A percentile compares a stretch with the other conserved stretches of the same genome.
Conservation (phyloP, 345 rosid species). For the Gossypium herbaceum region DNA sequence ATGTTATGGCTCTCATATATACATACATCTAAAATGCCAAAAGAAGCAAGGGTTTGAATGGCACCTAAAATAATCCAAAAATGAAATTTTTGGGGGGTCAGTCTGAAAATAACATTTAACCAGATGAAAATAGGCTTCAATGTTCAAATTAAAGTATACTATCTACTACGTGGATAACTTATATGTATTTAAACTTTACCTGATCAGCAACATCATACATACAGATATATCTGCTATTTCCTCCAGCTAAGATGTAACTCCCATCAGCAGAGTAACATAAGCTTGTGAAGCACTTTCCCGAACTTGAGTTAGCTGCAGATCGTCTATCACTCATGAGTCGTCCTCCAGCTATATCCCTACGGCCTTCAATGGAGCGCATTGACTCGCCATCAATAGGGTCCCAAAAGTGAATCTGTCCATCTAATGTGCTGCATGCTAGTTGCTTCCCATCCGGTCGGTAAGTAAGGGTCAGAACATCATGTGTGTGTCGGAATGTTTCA, state of each 20-base stretch:
- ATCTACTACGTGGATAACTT: background rate
- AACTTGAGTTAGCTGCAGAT: conserved; percentile 91
- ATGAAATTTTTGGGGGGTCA: background rate
- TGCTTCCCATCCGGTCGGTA: conserved; percentile 97
- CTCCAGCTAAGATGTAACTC: conserved; percentile 87
- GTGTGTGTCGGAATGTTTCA: conserved; percentile 83
- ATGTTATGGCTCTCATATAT: background rate
- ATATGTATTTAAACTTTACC: conserved; percentile 38
- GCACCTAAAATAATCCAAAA: background rate
- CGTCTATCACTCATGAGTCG: conserved; percentile 84
- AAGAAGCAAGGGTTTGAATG: background rate
- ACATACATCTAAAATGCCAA: background rate
- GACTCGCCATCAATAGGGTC: conserved; percentile 80
- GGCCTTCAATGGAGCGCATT: conserved; percentile 93
- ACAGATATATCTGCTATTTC: conserved; percentile 92
- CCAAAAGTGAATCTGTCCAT: conserved; percentile 97
- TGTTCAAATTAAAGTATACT: background rate
- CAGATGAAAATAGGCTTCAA: background rate
- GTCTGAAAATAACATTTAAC: background rate
- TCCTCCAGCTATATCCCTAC: conserved; percentile 97
- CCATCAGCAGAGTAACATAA: conserved; percentile 96
- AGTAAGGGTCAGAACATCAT: conserved; percentile 81
- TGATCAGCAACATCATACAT: conserved; percentile 96
- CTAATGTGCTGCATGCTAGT: conserved; percentile 84
- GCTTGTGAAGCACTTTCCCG: conserved; percentile 90